phyloP scores from a whole-genome alignment of 2,329 filamentous ascomycete species.

The Colletotrichum sp. region DNA sequence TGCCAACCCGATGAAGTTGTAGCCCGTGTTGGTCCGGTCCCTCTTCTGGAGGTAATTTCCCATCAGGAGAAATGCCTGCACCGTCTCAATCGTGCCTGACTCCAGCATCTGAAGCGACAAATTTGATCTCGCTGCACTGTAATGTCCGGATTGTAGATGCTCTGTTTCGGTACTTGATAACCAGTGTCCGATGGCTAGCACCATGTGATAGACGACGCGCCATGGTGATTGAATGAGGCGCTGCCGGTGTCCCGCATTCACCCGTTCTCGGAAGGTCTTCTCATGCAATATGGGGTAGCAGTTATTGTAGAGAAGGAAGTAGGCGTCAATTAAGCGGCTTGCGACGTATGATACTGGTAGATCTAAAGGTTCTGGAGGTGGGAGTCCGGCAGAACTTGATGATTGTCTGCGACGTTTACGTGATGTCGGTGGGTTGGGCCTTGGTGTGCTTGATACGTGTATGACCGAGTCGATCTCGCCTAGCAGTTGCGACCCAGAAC shows the following conservation, averaged over 20 bases:
- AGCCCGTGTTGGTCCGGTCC: conserved; percentile 56
- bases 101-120: conserved; percentile 49
- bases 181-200: conserved; percentile 42
- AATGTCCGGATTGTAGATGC: conserved; percentile 24
- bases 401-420: neutral
- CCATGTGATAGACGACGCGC: conserved; percentile 32
- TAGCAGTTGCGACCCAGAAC: conserved; percentile 30
- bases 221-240: conserved; percentile 9
- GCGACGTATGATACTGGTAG: conserved; percentile 14
- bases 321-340: conserved; percentile 39
- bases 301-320: conserved; percentile 49
- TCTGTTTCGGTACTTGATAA: conserved; percentile 27
- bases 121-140: conserved; percentile 33
- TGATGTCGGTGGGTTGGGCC: neutral
- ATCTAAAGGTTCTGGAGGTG: neutral
- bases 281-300: conserved; percentile 53
- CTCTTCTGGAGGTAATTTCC: conserved; percentile 57
- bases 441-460: neutral
- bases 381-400: neutral
- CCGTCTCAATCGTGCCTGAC: conserved; percentile 47
- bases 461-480: conserved; percentile 25
- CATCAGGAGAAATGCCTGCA: conserved; percentile 49
- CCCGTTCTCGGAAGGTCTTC: conserved; percentile 45
- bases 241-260: conserved; percentile 14
- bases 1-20: conserved; percentile 57